Base-by-base conservation (phyloP, 768 basidiomycete genomes). In the Amanita thiersii region DNA sequence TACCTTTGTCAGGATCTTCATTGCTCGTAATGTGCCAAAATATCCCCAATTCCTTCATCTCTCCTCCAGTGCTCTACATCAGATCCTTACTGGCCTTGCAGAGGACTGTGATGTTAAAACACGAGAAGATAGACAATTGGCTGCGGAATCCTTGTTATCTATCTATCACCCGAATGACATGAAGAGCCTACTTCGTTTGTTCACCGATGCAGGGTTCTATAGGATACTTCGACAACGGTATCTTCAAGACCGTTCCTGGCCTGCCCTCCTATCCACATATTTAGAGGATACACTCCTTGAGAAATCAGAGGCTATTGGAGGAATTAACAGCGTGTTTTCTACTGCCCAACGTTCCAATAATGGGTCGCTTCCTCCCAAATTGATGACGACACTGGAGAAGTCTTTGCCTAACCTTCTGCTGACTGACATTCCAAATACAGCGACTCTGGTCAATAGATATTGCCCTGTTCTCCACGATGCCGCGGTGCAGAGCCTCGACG, bases 11-110 rank as follows among this genome's bases (percentile, higher is more conserved):
- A 80, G 93, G 55, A 98, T 99, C 47, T 99, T 99, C 61, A 74
- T 98, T 43, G 89, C 96, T 3, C 83, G 93, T 45, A 99, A 98
- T 58, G 78, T 96, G 8, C 90, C 96, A 0, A 98, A 97, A 63
- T 99, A 98, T 62, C 80, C 86, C 1, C 92, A 96, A 60, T 89
- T 81, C 58, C 70, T 91, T 36, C 60, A 73, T 47, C 66, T 91
- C 30, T 62, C 81, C 0, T 75, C 82, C 1, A 80, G 73, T 46
- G 66, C 74, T 3, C 68, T 92, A 12, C 83, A 91, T 51, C 69
- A 64, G 29, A 78, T 97, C 51, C 75, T 99, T 37, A 68, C 85
- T 44, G 75, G 75, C 4, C 79, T 99, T 9, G 78, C 88, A 1
- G 68, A 75, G 45, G 89, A 92, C 55, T 55, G 67, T 0, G 89